Evolutionary conservation across 1,284 basidiomycete genomes (phyloP), one percentile per base, ranked within the genome.

Genomic region (Testicularia cyperi): DNA sequence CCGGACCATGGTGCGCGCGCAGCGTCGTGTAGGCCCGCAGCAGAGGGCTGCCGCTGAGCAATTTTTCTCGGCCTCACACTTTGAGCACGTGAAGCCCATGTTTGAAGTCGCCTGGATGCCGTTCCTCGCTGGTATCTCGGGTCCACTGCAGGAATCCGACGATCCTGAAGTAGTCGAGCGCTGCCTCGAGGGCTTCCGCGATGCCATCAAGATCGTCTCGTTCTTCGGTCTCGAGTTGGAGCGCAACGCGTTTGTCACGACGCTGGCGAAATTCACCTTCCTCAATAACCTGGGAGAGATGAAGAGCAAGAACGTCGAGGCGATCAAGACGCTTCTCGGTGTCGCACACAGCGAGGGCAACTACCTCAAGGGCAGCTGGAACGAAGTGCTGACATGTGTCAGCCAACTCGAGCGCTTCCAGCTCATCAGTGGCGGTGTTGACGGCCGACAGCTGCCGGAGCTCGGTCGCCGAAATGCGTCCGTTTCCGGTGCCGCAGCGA

Each of bases 371-470:
- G 70, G 74, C 23, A 71, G 68, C 43, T 76, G 74, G 74, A 49
- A 71, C n/a, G 74, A 76, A 49, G 62, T 76, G 23, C 48, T 76
- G 18, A 71, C 73, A 5, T 76, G 74, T 43, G 74, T 76, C 30
- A 71, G 68, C 41, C 73, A 75, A 53, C 52, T 76, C 28, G 74
- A 76, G 47, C 61, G 74, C 5, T 76, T 76, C 68, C 74, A 76
- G 60, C 64, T 76, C 13, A 75, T 76, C 49, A 67, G 68, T 26
- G 66, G 71, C 12, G 77, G 77, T 8, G 72, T 79, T 38, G 78
- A 79, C 39, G 77, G 78, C 32, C 64, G 77, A 36, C 90, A 92
- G 48, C 80, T 92, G 12, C 84, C 88, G 1, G 92, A 96, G 51
- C 74, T 85, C 27, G 84, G 86, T 31, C 83, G 87, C 55, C 87